Percentiles rank a stretch among this genome's conserved stretches.
Conservation (phyloP, 495 filamentous ascomycete genomes). For the Hypoxylon lenormandii region DNA sequence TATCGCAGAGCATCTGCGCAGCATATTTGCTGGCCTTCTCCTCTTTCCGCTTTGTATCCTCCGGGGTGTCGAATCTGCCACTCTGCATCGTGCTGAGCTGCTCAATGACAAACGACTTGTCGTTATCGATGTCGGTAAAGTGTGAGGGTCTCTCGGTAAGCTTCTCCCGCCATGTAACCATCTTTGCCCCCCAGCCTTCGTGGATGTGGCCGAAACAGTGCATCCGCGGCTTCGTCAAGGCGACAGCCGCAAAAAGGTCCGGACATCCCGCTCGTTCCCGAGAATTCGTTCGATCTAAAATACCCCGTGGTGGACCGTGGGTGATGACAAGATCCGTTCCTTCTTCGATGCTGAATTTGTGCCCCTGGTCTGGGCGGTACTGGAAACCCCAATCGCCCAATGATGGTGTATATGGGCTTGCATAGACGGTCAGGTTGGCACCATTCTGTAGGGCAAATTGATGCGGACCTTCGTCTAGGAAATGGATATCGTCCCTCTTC, state of each 20-base stretch:
- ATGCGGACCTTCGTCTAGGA: slow-evolving; percentile 74
- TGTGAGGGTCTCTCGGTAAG: slow-evolving; percentile 52
- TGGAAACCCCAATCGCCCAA: slow-evolving; percentile 71
- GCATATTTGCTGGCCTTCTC: slow-evolving; percentile 22
- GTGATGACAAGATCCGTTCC: slow-evolving; percentile 75
- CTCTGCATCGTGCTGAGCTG: slow-evolving; percentile 55
- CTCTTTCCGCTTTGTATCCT: slow-evolving; percentile 25
- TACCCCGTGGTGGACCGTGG: slow-evolving; percentile 74
- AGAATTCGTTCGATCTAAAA: slow-evolving; percentile 64
- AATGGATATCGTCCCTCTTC: slow-evolving; percentile 65
- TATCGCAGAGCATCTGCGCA: slow-evolving; percentile 2
- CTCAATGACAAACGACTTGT: slow-evolving; percentile 58
- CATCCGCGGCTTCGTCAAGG: slow-evolving; percentile 65
- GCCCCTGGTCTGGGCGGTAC: slow-evolving; percentile 66
- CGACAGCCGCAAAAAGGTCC: slow-evolving; percentile 68
- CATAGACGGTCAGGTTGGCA: slow-evolving; percentile 72
- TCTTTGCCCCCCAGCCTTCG: slow-evolving; percentile 76
- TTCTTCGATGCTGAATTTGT: slow-evolving; percentile 60
- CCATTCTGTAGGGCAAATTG: slow-evolving; percentile 69
- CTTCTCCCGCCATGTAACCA: slow-evolving; percentile 66
- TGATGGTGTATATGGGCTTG: slow-evolving; percentile 75
- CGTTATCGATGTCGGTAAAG: slow-evolving; percentile 53
- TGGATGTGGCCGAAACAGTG: slow-evolving; percentile 83
- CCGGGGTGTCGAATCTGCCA: slow-evolving; percentile 22
- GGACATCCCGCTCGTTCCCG: slow-evolving; percentile 65